A percentile compares a stretch with the other conserved stretches of the same genome.
Conservation (phyloP, 2,329 filamentous ascomycete genomes). For the Pseudocercospora ulei region DNA sequence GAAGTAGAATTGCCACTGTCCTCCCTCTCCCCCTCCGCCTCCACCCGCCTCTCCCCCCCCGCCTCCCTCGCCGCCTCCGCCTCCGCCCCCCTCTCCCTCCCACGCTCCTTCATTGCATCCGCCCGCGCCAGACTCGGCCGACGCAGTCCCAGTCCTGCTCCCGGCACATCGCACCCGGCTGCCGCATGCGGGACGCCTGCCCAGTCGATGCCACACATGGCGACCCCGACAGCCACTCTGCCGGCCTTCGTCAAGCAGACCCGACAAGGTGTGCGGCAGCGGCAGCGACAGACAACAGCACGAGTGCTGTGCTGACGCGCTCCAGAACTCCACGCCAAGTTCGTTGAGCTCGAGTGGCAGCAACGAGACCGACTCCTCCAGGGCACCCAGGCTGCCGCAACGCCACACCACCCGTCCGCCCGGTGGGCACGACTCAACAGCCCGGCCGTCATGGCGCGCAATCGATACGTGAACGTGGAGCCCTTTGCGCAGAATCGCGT, state of each 20-base stretch:
- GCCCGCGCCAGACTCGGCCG: constrained; percentile 1
- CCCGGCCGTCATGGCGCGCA: constrained; percentile 52
- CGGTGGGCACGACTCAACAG: constrained; percentile 52
- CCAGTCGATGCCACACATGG: constrained; percentile 17
- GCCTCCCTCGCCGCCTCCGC: too few species aligned
- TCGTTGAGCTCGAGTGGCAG: constrained; percentile 52
- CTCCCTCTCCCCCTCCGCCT: too few species aligned
- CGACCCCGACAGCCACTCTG: constrained; percentile 15
- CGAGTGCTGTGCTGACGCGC: constrained; percentile 14
- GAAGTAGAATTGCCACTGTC: too few species aligned
- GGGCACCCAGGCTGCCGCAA: constrained; percentile 33
- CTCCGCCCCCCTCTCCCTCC: too few species aligned
- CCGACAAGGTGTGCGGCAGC: constrained; percentile 44
- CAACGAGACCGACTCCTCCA: constrained; percentile 48
- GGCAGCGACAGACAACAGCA: constrained; percentile 4
- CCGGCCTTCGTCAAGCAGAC: constrained; percentile 47
- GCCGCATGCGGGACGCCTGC: constrained; percentile 16
- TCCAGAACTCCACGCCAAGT: constrained; percentile 51
- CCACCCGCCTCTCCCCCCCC: too few species aligned
- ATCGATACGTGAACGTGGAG: constrained; percentile 83
- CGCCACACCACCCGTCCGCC: constrained; percentile 40
- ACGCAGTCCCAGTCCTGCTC: background rate
- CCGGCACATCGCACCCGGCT: constrained; percentile 6
- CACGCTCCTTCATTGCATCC: constrained; percentile 3
- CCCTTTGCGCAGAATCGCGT: constrained; percentile 83